phyloP scores from a whole-genome alignment of 176 grass and related monocot species.

The Eragrostis curvula region DNA sequence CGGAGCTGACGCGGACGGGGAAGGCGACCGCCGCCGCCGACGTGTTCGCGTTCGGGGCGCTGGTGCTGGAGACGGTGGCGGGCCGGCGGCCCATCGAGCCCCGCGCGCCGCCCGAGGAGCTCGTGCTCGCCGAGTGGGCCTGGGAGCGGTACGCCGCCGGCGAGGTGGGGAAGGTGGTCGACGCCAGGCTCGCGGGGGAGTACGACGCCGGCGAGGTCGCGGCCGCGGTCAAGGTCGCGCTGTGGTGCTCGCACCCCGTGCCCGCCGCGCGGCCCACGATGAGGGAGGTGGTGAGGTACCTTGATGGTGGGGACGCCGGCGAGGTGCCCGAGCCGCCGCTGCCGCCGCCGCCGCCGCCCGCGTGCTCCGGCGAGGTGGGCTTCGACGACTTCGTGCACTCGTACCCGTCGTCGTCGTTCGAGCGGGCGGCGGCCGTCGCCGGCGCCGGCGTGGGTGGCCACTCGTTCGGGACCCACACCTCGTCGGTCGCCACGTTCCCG shows the following conservation, averaged over 20 bases:
- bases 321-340: conserved; percentile 59
- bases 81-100: conserved; percentile 77
- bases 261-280: conserved; percentile 56
- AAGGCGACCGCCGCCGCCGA: conserved; percentile 60
- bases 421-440: conserved; percentile 36
- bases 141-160: conserved; percentile 68
- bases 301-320: conserved; percentile 57
- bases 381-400: conserved; percentile 87
- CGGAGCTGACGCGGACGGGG: conserved; percentile 79
- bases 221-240: conserved; percentile 61
- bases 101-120: conserved; percentile 60
- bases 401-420: conserved; percentile 79
- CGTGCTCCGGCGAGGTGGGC: conserved; percentile 46
- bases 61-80: conserved; percentile 71
- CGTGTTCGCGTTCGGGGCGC: conserved; percentile 86
- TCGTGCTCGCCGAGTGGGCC: conserved; percentile 74
- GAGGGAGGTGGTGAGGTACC: conserved; percentile 76
- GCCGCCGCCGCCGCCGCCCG: conserved; percentile 26
- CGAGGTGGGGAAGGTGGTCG: conserved; percentile 57
- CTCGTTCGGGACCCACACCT: conserved; percentile 5
- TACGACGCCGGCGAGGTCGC: conserved; percentile 54
- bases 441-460: background rate
- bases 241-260: conserved; percentile 73
- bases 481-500: conserved; percentile 46
- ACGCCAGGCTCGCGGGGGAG: conserved; percentile 50